Evolutionary conservation across 1,284 basidiomycete genomes (phyloP), one percentile per base, ranked within the genome.

Genomic region (Trametes pubescens): DNA sequence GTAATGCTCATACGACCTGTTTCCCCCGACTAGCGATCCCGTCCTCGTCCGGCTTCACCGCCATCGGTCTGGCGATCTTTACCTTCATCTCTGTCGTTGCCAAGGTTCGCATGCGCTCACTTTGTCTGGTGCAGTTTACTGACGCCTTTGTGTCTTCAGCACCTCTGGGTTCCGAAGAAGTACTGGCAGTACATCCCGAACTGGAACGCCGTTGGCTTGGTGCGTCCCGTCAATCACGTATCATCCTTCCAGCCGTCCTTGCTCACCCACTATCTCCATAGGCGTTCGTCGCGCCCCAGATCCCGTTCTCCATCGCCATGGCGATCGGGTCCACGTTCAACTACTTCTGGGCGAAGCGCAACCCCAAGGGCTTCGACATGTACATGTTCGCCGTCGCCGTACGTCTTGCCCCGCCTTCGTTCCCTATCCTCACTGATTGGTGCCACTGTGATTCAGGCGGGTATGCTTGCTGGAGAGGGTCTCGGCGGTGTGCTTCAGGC

Each of bases 401-500:
- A 40, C 47, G 57, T 60, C n/a, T 21, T 18, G 7, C n/a, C n/a
- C n/a, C n/a, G n/a, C n/a, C n/a, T n/a, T n/a, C n/a, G n/a, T n/a
- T n/a, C n/a, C n/a, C n/a, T n/a, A n/a, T n/a, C n/a, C n/a, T n/a
- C n/a, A n/a, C n/a, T n/a, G n/a, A n/a, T n/a, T n/a, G n/a, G n/a
- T n/a, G n/a, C n/a, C n/a, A 6, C 11, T 5, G 16, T 22, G 32
- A 4, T 18, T 9, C 21, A 62, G 54, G 77, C 84, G 21, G 89
- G 89, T 67, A 75, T 89, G 67, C 80, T 90, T 51, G 87, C 88
- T 22, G 89, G 89, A 40, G 89, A 90, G 72, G 89, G 89, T 73
- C 80, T 90, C 43, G 89, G 86, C 21, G 89, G 89, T 72, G 87
- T 90, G 40, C 81, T 89, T 73, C 85, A 86, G 69, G 88, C 88